phyloP scores from a whole-genome alignment of 164 flowering plant genomes.

The Malania oleifera region DNA sequence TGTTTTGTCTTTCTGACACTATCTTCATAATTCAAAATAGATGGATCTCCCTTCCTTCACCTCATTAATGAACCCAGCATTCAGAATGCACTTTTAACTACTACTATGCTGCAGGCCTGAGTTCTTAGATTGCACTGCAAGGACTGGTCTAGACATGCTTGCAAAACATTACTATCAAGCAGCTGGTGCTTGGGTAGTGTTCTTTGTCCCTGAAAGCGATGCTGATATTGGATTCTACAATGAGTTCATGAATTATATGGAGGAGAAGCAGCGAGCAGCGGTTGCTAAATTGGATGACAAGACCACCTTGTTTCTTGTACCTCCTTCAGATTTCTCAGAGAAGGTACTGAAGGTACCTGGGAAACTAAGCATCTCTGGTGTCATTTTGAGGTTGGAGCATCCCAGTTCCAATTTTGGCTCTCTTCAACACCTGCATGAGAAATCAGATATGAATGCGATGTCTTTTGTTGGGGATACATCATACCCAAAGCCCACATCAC shows the following conservation, averaged over 20 bases:
- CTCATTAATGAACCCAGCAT: too few species aligned
- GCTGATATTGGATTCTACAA: constrained; percentile 75
- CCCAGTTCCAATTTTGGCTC: constrained; percentile 43
- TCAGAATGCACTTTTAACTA: neutral
- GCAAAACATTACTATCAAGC: constrained; percentile 94
- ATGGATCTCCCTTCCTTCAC: too few species aligned
- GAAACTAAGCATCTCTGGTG: constrained; percentile 86
- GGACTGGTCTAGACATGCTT: constrained; percentile 94
- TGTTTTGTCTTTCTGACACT: too few species aligned
- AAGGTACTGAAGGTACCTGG: constrained; percentile 94
- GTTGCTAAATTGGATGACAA: constrained; percentile 85
- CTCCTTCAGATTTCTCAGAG: constrained; percentile 93
- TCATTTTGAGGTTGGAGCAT: constrained; percentile 62
- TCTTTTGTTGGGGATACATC: constrained; percentile 35
- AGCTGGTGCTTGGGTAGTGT: constrained; percentile 71
- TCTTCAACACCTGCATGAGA: constrained; percentile 32
- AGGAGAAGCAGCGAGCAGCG: constrained; percentile 87
- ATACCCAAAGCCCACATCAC: constrained; percentile 25
- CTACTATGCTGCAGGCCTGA: constrained; percentile 64
- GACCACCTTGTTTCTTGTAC: constrained; percentile 85
- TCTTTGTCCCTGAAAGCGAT: constrained; percentile 83
- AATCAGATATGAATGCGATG: constrained; percentile 28
- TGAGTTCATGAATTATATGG: constrained; percentile 87
- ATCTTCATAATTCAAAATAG: too few species aligned
- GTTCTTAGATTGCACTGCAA: constrained; percentile 82